Evolutionary conservation across 305 asterid species (phyloP), one percentile per base, ranked within the genome.

Genomic region (Ilex paraguariensis): DNA sequence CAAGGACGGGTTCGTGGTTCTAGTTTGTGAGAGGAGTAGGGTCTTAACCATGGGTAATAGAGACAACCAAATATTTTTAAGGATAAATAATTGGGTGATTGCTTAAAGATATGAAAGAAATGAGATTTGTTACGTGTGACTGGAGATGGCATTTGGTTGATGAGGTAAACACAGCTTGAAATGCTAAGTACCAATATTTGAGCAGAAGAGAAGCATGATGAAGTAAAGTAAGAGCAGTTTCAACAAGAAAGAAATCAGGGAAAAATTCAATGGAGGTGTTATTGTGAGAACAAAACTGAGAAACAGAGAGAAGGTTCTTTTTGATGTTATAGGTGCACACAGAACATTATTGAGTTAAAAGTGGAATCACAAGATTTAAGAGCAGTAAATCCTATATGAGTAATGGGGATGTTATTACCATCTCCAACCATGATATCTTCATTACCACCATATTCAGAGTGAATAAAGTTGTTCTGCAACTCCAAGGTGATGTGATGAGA

Each of bases 381-480:
- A 42, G 46, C 13, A 55, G 61, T 56, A 0, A 7, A 40, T 7
- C 21, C 67, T 2, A 40, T 53, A 28, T 63, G n/a, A 53, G 67
- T 30, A 13, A 64, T 54, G 42, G 61, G 54, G 15, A 64, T 10
- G 11, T 45, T 44, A 13, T 42, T 56, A 64, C 54, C 40, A 55
- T 64, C 54, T 10, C 60, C 55, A 31, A 64, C 51, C 17, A 44
- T 44, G 31, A 64, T 64, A 39, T 64, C 44, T 36, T 64, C 68
- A 30, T 54, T 55, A 28, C 31, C 61, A 45, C 21, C 9, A 10
- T 60, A 60, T 6, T 60, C 54, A 5, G 54, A 60, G 28, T 44
- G 64, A 10, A 60, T 60, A 2, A 39, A 44, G 10, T 44, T 10
- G 31, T 60, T 60, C n/a, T 60, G 54, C 17, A 60, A 2, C n/a